A percentile compares a stretch with the other conserved stretches of the same genome.
Evolutionary conservation across 202 grass and related monocot species (phyloP).

Genomic region (Zizania palustris): DNA sequence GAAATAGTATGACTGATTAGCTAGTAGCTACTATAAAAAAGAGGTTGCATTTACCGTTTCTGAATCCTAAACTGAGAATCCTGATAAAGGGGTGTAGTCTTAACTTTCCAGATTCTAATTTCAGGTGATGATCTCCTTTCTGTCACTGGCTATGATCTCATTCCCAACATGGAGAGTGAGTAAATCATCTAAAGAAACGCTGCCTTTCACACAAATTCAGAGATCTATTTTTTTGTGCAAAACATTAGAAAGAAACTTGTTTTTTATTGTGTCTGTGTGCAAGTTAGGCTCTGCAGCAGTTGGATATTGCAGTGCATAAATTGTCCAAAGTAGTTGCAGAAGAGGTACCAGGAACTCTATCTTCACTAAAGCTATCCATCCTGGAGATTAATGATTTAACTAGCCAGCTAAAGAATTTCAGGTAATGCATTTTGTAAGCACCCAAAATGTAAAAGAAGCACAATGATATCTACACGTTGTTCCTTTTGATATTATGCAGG

Average conservation of each 20-base stretch:
- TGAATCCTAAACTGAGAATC: neutral
- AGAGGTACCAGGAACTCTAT: slow-evolving; percentile 53
- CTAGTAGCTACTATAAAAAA: neutral
- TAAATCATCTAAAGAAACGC: slow-evolving; percentile 12
- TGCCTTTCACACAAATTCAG: neutral
- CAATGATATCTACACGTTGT: neutral
- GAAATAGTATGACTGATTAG: neutral
- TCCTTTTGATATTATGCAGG: slow-evolving; percentile 33
- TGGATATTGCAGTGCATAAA: slow-evolving; percentile 41
- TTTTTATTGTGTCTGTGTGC: neutral
- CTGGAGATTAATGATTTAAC: slow-evolving; percentile 70
- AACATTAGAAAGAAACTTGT: neutral
- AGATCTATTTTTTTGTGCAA: neutral
- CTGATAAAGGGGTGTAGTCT: neutral
- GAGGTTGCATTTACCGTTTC: neutral
- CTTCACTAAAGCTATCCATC: slow-evolving; percentile 52
- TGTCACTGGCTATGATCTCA: slow-evolving; percentile 49
- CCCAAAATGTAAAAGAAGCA: neutral
- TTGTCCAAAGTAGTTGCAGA: slow-evolving; percentile 42
- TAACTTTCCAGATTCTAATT: slow-evolving; percentile 12
- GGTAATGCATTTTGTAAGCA: slow-evolving; percentile 32
- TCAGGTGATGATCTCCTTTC: slow-evolving; percentile 50
- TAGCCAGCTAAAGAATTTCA: slow-evolving; percentile 49
- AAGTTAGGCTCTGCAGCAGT: slow-evolving; percentile 39
- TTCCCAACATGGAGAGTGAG: slow-evolving; percentile 45